These are phyloP conservation scores for Schizopora paradoxa DNA, from an alignment of 1,284 basidiomycete genomes.

Conservation along the genomic window DNA sequence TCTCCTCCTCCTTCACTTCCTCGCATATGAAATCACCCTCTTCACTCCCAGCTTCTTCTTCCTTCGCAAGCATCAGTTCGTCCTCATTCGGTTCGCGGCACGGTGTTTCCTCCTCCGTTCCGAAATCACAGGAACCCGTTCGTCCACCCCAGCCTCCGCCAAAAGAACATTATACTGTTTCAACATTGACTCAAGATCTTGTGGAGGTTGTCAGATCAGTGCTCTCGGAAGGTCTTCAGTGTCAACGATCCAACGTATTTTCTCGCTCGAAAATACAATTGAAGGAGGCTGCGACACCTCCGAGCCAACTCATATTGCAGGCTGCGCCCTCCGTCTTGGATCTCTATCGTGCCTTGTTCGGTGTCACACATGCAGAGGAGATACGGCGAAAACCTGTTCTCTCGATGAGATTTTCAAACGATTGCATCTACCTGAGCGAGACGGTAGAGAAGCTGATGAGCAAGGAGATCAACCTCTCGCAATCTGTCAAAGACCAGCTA, in stretches of 20 bases:
- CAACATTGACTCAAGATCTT: constrained; percentile 11
- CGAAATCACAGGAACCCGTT: background rate
- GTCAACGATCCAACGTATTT: constrained; percentile 52
- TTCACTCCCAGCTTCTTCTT: constrained; percentile 2
- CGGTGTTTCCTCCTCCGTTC: background rate
- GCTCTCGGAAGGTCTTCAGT: constrained; percentile 27
- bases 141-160: constrained; percentile 12
- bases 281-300: constrained; percentile 20
- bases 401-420: constrained; percentile 82
- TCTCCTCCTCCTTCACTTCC: constrained; percentile 11
- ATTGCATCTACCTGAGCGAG: constrained; percentile 66
- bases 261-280: constrained; percentile 25
- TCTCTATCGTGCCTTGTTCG: constrained; percentile 78
- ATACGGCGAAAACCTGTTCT: constrained; percentile 51
- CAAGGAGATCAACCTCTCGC: background rate
- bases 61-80: background rate
- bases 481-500: constrained; percentile 9
- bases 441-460: constrained; percentile 34
- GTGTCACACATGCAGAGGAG: constrained; percentile 55
- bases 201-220: constrained; percentile 6
- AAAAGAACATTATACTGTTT: constrained; percentile 14
- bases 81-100: background rate
- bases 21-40: background rate
- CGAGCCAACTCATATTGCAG: constrained; percentile 54
- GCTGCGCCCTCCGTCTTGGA: constrained; percentile 70